These are phyloP conservation scores for Verticillium dahliae DNA, from an alignment of 2,329 filamentous ascomycete genomes.

Conservation along the genomic window DNA sequence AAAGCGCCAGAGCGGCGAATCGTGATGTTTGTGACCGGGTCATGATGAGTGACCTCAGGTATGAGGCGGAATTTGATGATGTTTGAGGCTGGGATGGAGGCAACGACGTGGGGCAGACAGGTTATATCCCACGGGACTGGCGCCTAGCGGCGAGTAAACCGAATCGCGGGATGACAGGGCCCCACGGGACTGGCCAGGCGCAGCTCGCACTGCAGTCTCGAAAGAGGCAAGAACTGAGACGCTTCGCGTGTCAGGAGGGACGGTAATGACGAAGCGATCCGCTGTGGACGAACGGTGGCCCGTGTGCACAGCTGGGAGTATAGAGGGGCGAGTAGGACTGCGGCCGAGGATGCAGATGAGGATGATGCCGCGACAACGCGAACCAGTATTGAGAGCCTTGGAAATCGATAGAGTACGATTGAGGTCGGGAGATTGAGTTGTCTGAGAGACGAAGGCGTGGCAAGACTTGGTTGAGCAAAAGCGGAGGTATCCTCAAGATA, in stretches of 20 bases:
- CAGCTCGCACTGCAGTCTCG: not conserved
- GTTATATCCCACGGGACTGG: not conserved
- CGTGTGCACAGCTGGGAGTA: not conserved
- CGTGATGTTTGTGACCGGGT: not conserved
- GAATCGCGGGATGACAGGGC: not conserved
- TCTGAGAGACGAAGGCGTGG: too few species aligned
- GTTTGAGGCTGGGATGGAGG: not conserved
- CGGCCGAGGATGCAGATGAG: not conserved
- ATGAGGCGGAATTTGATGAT: not conserved
- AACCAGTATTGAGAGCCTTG: not conserved
- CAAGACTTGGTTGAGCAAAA: not conserved
- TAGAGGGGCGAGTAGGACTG: not conserved
- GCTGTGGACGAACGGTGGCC: not conserved
- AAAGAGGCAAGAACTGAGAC: constrained; percentile 6
- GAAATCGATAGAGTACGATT: not conserved
- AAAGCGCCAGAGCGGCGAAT: not conserved
- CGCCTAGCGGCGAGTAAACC: not conserved
- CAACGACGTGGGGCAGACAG: not conserved
- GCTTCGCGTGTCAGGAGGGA: constrained; percentile 10
- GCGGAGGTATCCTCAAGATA: not conserved
- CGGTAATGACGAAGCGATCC: not conserved
- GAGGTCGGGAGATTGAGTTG: not conserved
- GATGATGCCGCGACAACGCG: not conserved
- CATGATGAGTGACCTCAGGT: not conserved
- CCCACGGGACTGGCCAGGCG: not conserved